These are phyloP conservation scores for Castanospermum australe DNA, from an alignment of 306 rosid species.

Conservation along the genomic window DNA sequence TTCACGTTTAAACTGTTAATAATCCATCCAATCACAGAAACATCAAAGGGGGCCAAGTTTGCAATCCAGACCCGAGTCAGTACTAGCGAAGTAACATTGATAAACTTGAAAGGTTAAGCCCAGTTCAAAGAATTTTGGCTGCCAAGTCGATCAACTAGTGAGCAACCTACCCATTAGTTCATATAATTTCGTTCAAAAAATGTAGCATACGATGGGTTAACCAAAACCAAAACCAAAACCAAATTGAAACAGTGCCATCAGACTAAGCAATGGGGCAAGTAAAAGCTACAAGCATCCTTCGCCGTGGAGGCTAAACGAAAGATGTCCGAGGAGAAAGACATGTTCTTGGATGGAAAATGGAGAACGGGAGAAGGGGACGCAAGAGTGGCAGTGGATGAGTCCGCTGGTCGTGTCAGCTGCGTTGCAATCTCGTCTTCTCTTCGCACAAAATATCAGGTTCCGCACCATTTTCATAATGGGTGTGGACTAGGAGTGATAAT, in stretches of 20 bases:
- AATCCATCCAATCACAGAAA: background rate
- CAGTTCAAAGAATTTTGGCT: background rate
- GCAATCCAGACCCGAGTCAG: background rate
- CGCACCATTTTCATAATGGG: too few relatives aligned
- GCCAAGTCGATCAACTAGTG: background rate
- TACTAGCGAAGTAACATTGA: background rate
- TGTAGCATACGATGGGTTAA: background rate
- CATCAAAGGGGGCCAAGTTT: background rate
- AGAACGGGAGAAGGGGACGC: slow-evolving; percentile 37
- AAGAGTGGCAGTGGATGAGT: slow-evolving; percentile 34
- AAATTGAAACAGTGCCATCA: slow-evolving; percentile 76
- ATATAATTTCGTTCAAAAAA: background rate
- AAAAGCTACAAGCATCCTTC: slow-evolving; percentile 73
- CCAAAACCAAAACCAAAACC: slow-evolving; percentile 42
- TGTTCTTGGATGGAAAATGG: slow-evolving; percentile 26
- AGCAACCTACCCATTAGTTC: background rate
- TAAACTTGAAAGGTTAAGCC: background rate
- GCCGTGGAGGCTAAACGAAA: slow-evolving; percentile 49
- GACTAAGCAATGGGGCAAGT: slow-evolving; percentile 79
- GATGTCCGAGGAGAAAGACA: slow-evolving; percentile 11
- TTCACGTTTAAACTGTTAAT: background rate
- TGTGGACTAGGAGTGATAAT: background rate
- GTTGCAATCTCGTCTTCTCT: too few relatives aligned
- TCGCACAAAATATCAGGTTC: background rate
- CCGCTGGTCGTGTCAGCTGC: too few relatives aligned